These are phyloP conservation scores for Lantana camara DNA, from an alignment of 257 asterid species.

Conservation along the genomic window DNA sequence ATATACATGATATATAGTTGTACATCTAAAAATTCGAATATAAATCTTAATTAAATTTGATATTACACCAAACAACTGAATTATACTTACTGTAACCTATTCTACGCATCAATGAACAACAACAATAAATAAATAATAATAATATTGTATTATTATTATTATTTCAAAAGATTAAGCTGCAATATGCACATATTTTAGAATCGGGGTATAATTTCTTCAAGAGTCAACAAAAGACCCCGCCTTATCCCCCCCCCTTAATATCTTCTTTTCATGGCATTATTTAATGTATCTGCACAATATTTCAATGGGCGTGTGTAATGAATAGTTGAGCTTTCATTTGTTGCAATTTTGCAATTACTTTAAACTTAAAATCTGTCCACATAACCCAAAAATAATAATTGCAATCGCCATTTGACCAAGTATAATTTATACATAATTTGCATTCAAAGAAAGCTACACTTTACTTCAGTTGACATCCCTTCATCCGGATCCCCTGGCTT, in stretches of 20 bases:
- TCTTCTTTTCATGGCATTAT: conserved; percentile 15
- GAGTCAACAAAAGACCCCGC: conserved; percentile 20
- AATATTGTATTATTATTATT: too few relatives aligned
- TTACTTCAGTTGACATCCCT: conserved; percentile 29
- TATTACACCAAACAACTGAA: too few relatives aligned
- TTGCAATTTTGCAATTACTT: background rate
- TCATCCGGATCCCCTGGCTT: conserved; percentile 22
- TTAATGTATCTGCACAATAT: background rate
- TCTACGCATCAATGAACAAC: too few relatives aligned
- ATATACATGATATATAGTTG: too few relatives aligned
- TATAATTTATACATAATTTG: background rate
- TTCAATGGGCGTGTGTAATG: conserved; percentile 5
- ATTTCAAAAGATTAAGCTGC: too few relatives aligned
- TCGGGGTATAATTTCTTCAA: too few relatives aligned
- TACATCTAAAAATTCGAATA: too few relatives aligned
- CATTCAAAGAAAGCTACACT: conserved; percentile 18
- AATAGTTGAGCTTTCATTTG: background rate
- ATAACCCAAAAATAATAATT: background rate
- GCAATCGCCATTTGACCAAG: background rate
- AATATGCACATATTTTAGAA: too few relatives aligned
- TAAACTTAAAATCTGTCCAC: background rate
- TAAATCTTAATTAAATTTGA: too few relatives aligned
- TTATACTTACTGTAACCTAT: too few relatives aligned
- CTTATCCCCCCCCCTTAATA: background rate
- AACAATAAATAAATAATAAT: too few relatives aligned